A percentile compares a stretch with the other conserved stretches of the same genome.
Evolutionary conservation across 495 filamentous ascomycete genomes (phyloP).

Genomic region (Lineolata rhizophorae): DNA sequence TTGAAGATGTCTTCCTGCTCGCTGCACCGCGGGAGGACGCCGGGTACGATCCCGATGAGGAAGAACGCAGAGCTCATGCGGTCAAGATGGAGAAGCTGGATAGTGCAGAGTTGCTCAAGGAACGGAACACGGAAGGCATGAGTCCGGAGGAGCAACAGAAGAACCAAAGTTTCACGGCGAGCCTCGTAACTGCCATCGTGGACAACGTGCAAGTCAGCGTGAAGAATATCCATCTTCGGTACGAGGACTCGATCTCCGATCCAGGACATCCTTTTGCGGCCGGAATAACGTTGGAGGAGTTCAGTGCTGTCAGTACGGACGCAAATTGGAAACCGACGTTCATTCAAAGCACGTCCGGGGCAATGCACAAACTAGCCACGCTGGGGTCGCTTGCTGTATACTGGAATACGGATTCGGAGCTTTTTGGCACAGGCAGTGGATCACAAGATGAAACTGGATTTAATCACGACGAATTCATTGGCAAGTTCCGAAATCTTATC

Average conservation of each 20-base stretch:
- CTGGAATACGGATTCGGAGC: conserved; percentile 83
- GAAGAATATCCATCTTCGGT: conserved; percentile 94
- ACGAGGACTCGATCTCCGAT: conserved; percentile 91
- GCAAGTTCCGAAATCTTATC: conserved; percentile 55
- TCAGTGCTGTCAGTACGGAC: conserved; percentile 91
- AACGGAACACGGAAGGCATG: conserved; percentile 78
- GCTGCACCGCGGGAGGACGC: conserved; percentile 87
- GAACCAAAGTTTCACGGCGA: conserved; percentile 90
- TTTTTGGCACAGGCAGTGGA: conserved; percentile 54
- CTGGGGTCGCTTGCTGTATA: conserved; percentile 78
- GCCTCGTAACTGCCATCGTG: conserved; percentile 82
- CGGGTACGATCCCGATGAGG: conserved; percentile 81
- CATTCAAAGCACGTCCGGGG: conserved; percentile 60
- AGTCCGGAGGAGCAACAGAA: conserved; percentile 85
- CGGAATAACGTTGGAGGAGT: conserved; percentile 76
- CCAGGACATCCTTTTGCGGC: conserved; percentile 88
- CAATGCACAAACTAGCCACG: conserved; percentile 80
- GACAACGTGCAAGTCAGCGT: conserved; percentile 94
- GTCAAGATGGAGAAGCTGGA: conserved; percentile 97
- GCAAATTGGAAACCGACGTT: conserved; percentile 84
- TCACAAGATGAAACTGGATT: conserved; percentile 33
- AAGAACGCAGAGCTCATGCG: conserved; percentile 55
- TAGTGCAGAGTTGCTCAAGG: conserved; percentile 81
- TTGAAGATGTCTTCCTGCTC: conserved; percentile 88
- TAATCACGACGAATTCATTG: conserved; percentile 50